Conservation (phyloP, 192 early-diverging fungal species). For the Coemansia asiatica region DNA sequence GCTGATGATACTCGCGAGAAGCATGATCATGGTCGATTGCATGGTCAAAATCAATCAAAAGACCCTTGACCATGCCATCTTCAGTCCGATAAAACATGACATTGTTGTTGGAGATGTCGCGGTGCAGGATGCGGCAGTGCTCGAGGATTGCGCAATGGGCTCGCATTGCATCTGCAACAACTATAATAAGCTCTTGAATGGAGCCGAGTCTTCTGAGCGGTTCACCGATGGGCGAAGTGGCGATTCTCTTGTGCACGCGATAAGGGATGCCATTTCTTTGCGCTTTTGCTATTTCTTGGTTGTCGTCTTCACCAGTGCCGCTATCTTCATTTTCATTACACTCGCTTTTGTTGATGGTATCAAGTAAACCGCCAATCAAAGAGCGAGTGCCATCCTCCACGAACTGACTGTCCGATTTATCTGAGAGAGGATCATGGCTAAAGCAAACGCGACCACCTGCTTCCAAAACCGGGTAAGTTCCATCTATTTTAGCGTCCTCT, state of each 20-base stretch:
- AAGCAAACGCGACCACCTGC: conserved; percentile 3
- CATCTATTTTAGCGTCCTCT: not conserved
- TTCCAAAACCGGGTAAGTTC: not conserved
- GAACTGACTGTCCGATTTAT: not conserved
- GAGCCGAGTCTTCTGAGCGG: not conserved
- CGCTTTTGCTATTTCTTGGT: not conserved
- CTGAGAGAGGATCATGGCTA: not conserved
- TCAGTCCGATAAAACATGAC: conserved; percentile 10
- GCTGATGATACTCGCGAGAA: not conserved
- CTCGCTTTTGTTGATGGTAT: not conserved
- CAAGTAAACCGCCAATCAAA: not conserved
- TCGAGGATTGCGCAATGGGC: conserved; percentile 14
- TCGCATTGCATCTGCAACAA: conserved; percentile 24
- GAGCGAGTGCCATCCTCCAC: not conserved
- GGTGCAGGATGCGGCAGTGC: conserved; percentile 17
- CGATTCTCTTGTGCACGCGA: not conserved
- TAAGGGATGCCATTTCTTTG: not conserved
- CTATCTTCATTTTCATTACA: too few relatives aligned
- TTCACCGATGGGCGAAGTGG: not conserved
- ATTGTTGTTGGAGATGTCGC: conserved; percentile 28
- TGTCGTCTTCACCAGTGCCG: not conserved
- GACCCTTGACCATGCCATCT: not conserved
- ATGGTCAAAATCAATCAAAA: conserved; percentile 27
- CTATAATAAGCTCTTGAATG: conserved; percentile 19
- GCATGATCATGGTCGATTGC: conserved; percentile 1